A percentile compares a stretch with the other conserved stretches of the same genome.
These are phyloP conservation scores for Allium sativum DNA, from an alignment of 106 monocot species.

Conservation along the genomic window DNA sequence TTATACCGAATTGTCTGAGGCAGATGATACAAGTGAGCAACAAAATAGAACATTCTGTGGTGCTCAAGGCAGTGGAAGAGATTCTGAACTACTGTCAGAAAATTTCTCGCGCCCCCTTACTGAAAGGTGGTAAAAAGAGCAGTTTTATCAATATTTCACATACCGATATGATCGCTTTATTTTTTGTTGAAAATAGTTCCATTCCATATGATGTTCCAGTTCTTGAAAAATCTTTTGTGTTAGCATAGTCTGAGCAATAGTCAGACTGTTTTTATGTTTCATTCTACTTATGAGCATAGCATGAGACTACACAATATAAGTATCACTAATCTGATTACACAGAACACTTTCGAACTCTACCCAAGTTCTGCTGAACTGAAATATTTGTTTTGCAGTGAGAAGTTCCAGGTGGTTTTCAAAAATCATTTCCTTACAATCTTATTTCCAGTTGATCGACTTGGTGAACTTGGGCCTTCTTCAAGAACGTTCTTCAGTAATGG, in stretches of 20 bases:
- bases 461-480: conserved; percentile 81
- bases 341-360: no score
- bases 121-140: conserved; percentile 50
- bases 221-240: background rate
- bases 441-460: conserved; percentile 84
- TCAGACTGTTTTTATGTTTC: no score
- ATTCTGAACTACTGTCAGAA: conserved; percentile 38
- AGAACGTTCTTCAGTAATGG: conserved; percentile 69
- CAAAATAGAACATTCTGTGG: conserved; percentile 11
- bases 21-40: conserved; percentile 37
- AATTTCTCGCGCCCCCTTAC: conserved; percentile 58
- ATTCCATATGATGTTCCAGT: background rate
- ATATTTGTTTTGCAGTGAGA: conserved; percentile 51
- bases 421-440: conserved; percentile 80
- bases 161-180: no score
- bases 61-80: conserved; percentile 28
- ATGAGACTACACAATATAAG: no score
- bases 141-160: no score
- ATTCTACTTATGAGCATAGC: no score
- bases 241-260: no score
- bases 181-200: no score
- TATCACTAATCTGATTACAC: no score
- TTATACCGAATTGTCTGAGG: conserved; percentile 43
- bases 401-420: conserved; percentile 57
- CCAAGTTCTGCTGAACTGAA: background rate